Conservation (phyloP, 78 protist species). For the Tieghemostelium lacteum region DNA sequence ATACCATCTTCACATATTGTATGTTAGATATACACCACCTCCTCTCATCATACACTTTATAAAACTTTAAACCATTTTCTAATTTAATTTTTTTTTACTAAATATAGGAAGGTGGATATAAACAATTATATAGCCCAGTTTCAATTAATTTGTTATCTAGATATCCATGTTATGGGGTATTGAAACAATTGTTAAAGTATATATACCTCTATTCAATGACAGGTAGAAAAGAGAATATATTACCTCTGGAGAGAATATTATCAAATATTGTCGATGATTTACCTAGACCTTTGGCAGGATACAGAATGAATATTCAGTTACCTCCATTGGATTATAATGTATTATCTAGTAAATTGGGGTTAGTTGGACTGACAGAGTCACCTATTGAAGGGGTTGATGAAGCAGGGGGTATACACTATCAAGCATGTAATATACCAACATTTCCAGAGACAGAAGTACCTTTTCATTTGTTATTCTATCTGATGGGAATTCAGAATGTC, state of each 20-base stretch:
- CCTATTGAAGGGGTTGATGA: too few species aligned
- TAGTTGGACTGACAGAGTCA: too few species aligned
- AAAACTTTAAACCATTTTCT: not conserved
- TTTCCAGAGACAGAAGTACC: slow-evolving; percentile 45
- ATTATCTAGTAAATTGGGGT: too few species aligned
- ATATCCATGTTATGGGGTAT: slow-evolving; percentile 60
- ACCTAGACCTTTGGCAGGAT: slow-evolving; percentile 71
- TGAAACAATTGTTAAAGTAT: slow-evolving; percentile 49
- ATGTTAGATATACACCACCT: not conserved
- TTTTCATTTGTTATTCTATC: slow-evolving; percentile 48
- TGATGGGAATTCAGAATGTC: slow-evolving; percentile 41
- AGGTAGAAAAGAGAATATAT: not conserved
- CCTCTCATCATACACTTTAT: not conserved
- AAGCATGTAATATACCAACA: slow-evolving; percentile 8
- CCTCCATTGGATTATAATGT: slow-evolving; percentile 15
- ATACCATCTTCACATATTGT: slow-evolving; percentile 53
- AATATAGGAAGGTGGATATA: slow-evolving; percentile 4
- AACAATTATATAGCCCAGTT: slow-evolving; percentile 60
- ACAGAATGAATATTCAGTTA: slow-evolving; percentile 2
- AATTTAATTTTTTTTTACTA: not conserved
- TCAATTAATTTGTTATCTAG: slow-evolving; percentile 65
- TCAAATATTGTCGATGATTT: slow-evolving; percentile 63
- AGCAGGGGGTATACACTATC: too few species aligned
- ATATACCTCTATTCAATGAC: slow-evolving; percentile 26
- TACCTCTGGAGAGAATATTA: slow-evolving; percentile 76